Conservation (phyloP, 2,329 filamentous ascomycete species). For the Westerdykella ornata region DNA sequence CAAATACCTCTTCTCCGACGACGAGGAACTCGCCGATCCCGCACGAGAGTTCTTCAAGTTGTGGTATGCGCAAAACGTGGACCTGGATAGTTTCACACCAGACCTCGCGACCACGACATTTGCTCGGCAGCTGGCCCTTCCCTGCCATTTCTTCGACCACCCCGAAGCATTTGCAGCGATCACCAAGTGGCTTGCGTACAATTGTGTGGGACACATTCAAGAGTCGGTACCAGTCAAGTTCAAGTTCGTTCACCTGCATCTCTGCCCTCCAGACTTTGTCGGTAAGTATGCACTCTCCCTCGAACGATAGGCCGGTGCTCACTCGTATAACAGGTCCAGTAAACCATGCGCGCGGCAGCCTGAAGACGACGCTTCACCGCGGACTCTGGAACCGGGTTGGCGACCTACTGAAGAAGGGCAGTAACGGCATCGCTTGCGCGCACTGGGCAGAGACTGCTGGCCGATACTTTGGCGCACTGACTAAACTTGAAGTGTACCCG, state of each 20-base stretch:
- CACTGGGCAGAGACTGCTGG: constrained; percentile 13
- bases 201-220: constrained; percentile 20
- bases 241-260: constrained; percentile 10
- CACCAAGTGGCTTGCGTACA: constrained; percentile 31
- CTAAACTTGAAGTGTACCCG: constrained; percentile 11
- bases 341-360: constrained; percentile 15
- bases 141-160: constrained; percentile 26
- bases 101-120: no score
- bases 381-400: constrained; percentile 11
- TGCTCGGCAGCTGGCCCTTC: constrained; percentile 14
- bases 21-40: no score
- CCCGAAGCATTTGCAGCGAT: constrained; percentile 18
- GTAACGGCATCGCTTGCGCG: constrained; percentile 5
- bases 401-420: constrained; percentile 5
- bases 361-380: constrained; percentile 11
- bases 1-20: constrained; percentile 6
- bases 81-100: not conserved
- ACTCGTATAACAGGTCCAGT: constrained; percentile 10
- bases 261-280: constrained; percentile 13
- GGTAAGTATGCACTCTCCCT: constrained; percentile 8
- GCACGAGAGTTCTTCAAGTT: constrained; percentile 1
- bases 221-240: constrained; percentile 19
- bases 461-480: constrained; percentile 11
- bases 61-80: constrained; percentile 3
- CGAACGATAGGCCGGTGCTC: no score